Evolutionary conservation across 1,284 basidiomycete genomes (phyloP).

Genomic region (Malassezia caprae): DNA sequence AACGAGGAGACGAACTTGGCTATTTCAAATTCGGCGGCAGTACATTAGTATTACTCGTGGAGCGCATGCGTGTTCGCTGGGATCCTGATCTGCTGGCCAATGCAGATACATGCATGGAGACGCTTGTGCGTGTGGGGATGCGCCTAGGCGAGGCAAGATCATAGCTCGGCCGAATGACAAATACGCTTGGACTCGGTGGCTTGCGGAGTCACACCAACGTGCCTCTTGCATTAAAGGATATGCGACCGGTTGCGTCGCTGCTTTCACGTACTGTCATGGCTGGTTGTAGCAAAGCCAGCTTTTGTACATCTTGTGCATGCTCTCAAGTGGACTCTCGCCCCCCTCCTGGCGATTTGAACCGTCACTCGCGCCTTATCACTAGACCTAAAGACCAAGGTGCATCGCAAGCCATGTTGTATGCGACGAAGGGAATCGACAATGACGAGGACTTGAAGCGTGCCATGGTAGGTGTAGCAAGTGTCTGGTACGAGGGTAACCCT

Average conservation of each 20-base stretch:
- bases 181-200: not conserved
- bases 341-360: slow-evolving; percentile 38
- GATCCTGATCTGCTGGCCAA: slow-evolving; percentile 78
- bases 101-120: slow-evolving; percentile 59
- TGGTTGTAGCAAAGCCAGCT: not conserved
- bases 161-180: slow-evolving; percentile 7
- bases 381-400: slow-evolving; percentile 47
- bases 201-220: not conserved
- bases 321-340: slow-evolving; percentile 17
- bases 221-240: not conserved
- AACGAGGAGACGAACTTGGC: slow-evolving; percentile 74
- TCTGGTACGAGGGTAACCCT: slow-evolving; percentile 48
- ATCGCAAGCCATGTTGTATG: slow-evolving; percentile 47
- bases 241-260: not conserved
- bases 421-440: slow-evolving; percentile 37
- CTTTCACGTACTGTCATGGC: not conserved
- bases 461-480: slow-evolving; percentile 44
- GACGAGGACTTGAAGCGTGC: slow-evolving; percentile 44
- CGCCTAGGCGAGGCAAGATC: slow-evolving; percentile 21
- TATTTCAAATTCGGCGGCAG: slow-evolving; percentile 51
- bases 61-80: slow-evolving; percentile 57
- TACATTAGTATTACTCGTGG: slow-evolving; percentile 29
- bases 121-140: slow-evolving; percentile 58
- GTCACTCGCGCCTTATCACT: slow-evolving; percentile 40
- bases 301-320: slow-evolving; percentile 13